Evolutionary conservation across 1,284 basidiomycete species (phyloP).

Genomic region (Marasmius oreades): DNA sequence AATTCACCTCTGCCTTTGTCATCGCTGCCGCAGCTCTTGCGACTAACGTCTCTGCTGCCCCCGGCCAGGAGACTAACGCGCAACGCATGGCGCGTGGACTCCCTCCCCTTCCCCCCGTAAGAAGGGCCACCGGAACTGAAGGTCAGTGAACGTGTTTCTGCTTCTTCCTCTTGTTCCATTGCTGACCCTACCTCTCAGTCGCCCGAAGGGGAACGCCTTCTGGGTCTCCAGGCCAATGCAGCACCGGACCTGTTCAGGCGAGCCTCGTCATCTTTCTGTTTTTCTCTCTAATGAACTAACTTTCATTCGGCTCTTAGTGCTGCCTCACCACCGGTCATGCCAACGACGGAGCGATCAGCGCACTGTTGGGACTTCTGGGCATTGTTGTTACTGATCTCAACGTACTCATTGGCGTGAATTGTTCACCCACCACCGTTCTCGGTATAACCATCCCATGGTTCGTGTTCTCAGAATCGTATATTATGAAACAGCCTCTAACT

Average conservation of each 20-base stretch:
- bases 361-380: neutral
- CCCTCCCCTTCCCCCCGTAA: conserved; percentile 29
- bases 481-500: neutral
- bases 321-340: conserved; percentile 3
- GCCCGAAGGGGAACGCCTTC: conserved; percentile 29
- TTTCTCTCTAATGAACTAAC: neutral
- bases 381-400: neutral
- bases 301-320: neutral
- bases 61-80: conserved; percentile 43
- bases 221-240: conserved; percentile 24
- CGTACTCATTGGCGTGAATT: conserved; percentile 30
- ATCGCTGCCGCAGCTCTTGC: conserved; percentile 30
- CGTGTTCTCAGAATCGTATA: neutral
- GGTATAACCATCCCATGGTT: conserved; percentile 8
- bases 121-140: conserved; percentile 25
- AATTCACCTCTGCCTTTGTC: conserved; percentile 37
- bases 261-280: neutral
- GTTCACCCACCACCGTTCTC: conserved; percentile 28
- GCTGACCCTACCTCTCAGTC: conserved; percentile 17
- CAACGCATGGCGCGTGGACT: conserved; percentile 49
- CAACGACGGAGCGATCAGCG: neutral
- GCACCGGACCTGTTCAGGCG: conserved; percentile 8
- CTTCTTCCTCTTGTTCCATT: too few species aligned
- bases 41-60: conserved; percentile 25
- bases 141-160: conserved; percentile 19